These are phyloP conservation scores for Porphyrellus cyaneotinctus DNA, from an alignment of 768 basidiomycete genomes.

Conservation along the genomic window DNA sequence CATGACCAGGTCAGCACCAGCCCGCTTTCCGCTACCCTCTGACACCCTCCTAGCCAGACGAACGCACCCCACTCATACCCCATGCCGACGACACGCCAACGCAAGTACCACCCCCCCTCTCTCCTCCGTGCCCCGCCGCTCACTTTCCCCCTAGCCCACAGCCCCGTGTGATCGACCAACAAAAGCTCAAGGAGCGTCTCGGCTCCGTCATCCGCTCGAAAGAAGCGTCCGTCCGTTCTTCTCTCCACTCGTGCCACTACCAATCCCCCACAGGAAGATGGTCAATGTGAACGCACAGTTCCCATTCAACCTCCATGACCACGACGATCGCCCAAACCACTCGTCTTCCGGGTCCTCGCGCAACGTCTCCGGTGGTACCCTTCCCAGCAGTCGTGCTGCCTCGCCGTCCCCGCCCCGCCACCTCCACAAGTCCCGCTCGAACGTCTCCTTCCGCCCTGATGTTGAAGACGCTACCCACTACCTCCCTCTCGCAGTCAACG, in stretches of 20 bases:
- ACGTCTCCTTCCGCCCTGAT: constrained; percentile 20
- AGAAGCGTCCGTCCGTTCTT: constrained; percentile 45
- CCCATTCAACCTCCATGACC: constrained; percentile 54
- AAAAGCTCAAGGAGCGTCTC: constrained; percentile 48
- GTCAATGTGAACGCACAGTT: constrained; percentile 59
- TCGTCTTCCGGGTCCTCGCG: constrained; percentile 30
- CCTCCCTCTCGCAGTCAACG: constrained; percentile 3
- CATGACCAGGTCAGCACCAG: constrained; percentile 16
- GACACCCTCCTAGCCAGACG: constrained; percentile 12
- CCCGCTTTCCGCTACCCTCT: not conserved
- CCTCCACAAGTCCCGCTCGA: constrained; percentile 21
- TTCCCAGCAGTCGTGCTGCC: constrained; percentile 14
- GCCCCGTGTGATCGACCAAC: constrained; percentile 42
- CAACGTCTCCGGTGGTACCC: constrained; percentile 33
- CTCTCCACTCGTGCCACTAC: not conserved
- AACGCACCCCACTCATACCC: constrained; percentile 30
- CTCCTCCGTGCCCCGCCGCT: not conserved
- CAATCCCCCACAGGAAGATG: constrained; percentile 51
- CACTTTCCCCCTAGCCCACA: constrained; percentile 20
- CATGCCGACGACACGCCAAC: constrained; percentile 22
- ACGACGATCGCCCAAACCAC: constrained; percentile 11
- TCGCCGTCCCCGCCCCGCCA: constrained; percentile 22
- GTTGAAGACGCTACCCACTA: constrained; percentile 14
- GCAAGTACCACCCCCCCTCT: constrained; percentile 13
- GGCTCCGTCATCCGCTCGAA: constrained; percentile 55